Percentiles rank a stretch among this genome's conserved stretches.
Conservation (phyloP, 2,329 filamentous ascomycete species). For the Chaetomium sp. region DNA sequence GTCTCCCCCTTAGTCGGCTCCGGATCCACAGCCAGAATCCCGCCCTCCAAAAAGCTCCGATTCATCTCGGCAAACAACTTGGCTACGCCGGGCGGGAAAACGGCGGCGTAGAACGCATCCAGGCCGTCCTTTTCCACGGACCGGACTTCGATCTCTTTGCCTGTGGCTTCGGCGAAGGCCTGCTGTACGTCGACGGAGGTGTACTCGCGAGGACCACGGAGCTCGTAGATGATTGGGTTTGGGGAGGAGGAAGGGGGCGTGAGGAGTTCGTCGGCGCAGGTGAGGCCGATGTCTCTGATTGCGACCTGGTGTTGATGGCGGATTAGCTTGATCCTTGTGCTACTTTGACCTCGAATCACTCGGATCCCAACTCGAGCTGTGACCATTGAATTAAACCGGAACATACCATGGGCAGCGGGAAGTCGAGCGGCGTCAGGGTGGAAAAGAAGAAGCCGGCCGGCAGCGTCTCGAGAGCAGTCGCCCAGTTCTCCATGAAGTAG, state of each 20-base stretch:
- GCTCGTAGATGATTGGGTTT: constrained; percentile 28
- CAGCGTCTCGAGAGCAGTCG: constrained; percentile 24
- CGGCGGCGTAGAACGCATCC: constrained; percentile 13
- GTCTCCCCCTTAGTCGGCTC: constrained; percentile 10
- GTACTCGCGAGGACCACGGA: constrained; percentile 28
- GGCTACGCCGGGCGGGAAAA: constrained; percentile 16
- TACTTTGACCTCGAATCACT: no score
- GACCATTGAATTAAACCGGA: background rate
- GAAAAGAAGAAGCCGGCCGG: constrained; percentile 30
- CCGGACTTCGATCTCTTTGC: constrained; percentile 25
- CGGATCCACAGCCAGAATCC: constrained; percentile 15
- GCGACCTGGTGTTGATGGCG: constrained; percentile 20
- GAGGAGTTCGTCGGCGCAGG: constrained; percentile 13
- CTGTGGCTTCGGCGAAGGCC: constrained; percentile 26
- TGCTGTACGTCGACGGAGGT: constrained; percentile 26
- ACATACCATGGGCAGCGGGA: constrained; percentile 28
- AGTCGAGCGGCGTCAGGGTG: constrained; percentile 30
- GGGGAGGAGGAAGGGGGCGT: constrained; percentile 9
- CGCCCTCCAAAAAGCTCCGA: constrained; percentile 15
- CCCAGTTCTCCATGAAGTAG: constrained; percentile 38
- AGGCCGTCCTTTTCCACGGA: constrained; percentile 16
- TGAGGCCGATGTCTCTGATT: constrained; percentile 18
- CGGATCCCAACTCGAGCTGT: no score
- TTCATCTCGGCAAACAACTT: constrained; percentile 19
- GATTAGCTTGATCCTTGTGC: background rate